Conservation (phyloP, 75 land plant species). For the Pseudotsuga menziesii region DNA sequence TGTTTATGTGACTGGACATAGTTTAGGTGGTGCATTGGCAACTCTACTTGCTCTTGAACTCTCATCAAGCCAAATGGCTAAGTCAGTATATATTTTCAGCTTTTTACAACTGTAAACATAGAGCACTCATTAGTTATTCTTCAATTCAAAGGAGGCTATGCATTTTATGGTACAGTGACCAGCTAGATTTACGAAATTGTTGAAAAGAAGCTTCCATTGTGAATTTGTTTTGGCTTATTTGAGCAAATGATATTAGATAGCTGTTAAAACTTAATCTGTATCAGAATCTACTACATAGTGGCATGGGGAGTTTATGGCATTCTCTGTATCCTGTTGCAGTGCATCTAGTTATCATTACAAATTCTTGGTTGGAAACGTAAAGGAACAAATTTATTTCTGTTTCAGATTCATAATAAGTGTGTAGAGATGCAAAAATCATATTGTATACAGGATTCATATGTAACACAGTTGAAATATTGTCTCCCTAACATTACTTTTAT, state of each 20-base stretch:
- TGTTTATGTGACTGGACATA: slow-evolving; percentile 92
- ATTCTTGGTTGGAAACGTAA: too few relatives aligned
- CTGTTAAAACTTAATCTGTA: not conserved
- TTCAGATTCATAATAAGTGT: too few relatives aligned
- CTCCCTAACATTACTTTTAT: too few relatives aligned
- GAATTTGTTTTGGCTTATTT: not conserved
- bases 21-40: slow-evolving; percentile 96
- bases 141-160: not conserved
- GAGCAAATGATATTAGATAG: not conserved
- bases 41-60: slow-evolving; percentile 92
- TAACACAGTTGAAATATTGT: too few relatives aligned
- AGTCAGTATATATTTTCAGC: slow-evolving; percentile 38
- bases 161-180: not conserved
- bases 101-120: not conserved
- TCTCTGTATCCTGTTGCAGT: too few relatives aligned
- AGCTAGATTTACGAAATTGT: not conserved
- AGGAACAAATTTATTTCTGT: too few relatives aligned
- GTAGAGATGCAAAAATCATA: too few relatives aligned
- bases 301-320: too few relatives aligned
- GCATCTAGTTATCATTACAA: too few relatives aligned
- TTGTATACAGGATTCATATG: too few relatives aligned
- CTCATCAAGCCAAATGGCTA: slow-evolving; percentile 73
- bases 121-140: not conserved
- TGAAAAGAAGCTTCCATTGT: not conserved
- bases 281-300: too few relatives aligned